A percentile compares a stretch with the other conserved stretches of the same genome.
Conservation (phyloP, 192 early-diverging fungal species). For the Mortierella hygrophila region DNA sequence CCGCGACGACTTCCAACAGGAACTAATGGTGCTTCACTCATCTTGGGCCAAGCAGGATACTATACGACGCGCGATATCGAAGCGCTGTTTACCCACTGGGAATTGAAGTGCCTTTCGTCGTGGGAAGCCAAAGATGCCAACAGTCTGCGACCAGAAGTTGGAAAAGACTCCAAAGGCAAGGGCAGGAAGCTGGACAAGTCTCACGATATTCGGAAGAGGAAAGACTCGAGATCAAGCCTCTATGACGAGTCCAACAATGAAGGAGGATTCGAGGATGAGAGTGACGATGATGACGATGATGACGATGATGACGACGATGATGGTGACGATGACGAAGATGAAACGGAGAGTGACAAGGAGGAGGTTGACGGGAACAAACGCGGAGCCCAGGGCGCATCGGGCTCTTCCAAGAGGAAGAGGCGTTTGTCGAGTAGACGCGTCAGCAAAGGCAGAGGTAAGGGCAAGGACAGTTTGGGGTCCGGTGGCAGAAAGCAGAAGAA, state of each 20-base stretch:
- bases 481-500: neutral
- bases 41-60: slow-evolving; percentile 7
- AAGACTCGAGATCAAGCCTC: neutral
- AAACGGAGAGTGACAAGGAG: neutral
- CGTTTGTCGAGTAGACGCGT: neutral
- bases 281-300: neutral
- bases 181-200: neutral
- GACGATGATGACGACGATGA: slow-evolving; percentile 1
- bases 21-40: neutral
- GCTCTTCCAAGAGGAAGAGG: neutral
- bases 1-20: neutral
- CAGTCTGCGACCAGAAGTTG: neutral
- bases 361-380: neutral
- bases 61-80: slow-evolving; percentile 4
- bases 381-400: neutral
- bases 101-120: neutral
- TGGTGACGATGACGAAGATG: neutral
- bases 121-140: neutral
- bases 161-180: neutral
- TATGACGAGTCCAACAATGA: neutral
- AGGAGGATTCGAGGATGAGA: neutral
- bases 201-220: neutral
- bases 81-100: neutral
- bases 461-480: neutral
- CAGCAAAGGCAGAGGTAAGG: neutral